Percentiles rank a stretch among this genome's conserved stretches.
Conservation (phyloP, 2,329 filamentous ascomycete genomes). For the Aspergillus jensenii region DNA sequence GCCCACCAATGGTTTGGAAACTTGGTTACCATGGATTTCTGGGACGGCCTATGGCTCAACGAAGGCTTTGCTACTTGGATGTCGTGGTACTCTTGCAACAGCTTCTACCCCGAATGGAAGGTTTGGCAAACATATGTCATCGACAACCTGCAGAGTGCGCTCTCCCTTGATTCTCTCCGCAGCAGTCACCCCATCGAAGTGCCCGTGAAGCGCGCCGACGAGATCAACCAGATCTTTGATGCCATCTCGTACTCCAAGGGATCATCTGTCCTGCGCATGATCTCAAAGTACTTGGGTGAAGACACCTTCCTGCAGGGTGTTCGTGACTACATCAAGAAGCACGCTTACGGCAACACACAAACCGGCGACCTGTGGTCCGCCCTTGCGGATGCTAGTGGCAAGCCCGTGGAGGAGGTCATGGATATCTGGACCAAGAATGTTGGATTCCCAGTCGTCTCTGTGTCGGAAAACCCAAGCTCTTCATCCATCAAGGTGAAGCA, state of each 20-base stretch:
- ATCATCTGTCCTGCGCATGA: conserved; percentile 94
- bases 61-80: conserved; percentile 90
- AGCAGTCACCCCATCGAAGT: conserved; percentile 97
- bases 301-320: conserved; percentile 92
- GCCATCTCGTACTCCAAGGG: conserved; percentile 97
- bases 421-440: conserved; percentile 97
- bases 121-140: conserved; percentile 96
- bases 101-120: conserved; percentile 97
- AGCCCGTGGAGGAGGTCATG: conserved; percentile 87
- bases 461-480: conserved; percentile 70
- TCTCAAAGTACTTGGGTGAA: conserved; percentile 91
- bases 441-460: conserved; percentile 85
- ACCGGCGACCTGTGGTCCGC: conserved; percentile 90
- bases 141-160: conserved; percentile 83
- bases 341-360: conserved; percentile 93
- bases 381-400: conserved; percentile 82
- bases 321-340: conserved; percentile 86
- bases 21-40: conserved; percentile 97
- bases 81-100: conserved; percentile 92
- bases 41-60: conserved; percentile 96
- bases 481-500: conserved; percentile 84
- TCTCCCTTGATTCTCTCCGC: conserved; percentile 83
- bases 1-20: conserved; percentile 99
- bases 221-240: conserved; percentile 98
- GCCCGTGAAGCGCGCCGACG: conserved; percentile 89